phyloP scores from a whole-genome alignment of 495 filamentous ascomycete species.

The Lophium mytilinum region DNA sequence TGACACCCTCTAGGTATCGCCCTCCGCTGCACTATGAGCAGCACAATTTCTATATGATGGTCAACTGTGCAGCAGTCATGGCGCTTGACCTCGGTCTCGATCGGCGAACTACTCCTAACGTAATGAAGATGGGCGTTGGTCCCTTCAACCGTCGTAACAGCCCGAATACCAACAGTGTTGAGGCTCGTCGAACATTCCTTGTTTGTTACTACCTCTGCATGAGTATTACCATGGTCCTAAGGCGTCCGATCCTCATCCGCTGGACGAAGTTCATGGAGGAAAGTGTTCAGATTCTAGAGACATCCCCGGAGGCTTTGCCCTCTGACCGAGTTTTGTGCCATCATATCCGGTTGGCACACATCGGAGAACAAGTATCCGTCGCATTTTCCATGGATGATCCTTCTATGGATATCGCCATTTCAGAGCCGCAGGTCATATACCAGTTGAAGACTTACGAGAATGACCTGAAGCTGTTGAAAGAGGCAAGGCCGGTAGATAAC shows the following conservation, averaged over 20 bases:
- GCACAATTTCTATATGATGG: conserved; percentile 83
- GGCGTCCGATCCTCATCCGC: conserved; percentile 72
- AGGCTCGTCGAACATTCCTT: conserved; percentile 71
- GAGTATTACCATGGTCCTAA: conserved; percentile 59
- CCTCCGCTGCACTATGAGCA: conserved; percentile 78
- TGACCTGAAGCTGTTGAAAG: conserved; percentile 46
- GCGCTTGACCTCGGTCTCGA: conserved; percentile 83
- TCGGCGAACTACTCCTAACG: conserved; percentile 35
- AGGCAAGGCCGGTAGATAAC: conserved; percentile 44
- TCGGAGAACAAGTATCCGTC: conserved; percentile 71
- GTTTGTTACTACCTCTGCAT: conserved; percentile 69
- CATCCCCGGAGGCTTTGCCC: conserved; percentile 58
- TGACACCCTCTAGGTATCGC: conserved; percentile 58
- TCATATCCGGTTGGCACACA: conserved; percentile 65
- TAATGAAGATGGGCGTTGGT: conserved; percentile 36
- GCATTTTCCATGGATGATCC: conserved; percentile 74
- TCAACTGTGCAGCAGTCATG: conserved; percentile 76
- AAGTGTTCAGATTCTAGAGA: conserved; percentile 65
- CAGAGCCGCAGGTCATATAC: conserved; percentile 66
- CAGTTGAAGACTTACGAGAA: conserved; percentile 67
- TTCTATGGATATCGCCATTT: conserved; percentile 52
- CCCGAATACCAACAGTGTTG: conserved; percentile 57
- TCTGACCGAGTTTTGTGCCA: conserved; percentile 68
- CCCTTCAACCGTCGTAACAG: conserved; percentile 15
- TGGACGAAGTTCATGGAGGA: conserved; percentile 84